Conservation (phyloP, 2,329 filamentous ascomycete species). For the Calonectria ilicicola region DNA sequence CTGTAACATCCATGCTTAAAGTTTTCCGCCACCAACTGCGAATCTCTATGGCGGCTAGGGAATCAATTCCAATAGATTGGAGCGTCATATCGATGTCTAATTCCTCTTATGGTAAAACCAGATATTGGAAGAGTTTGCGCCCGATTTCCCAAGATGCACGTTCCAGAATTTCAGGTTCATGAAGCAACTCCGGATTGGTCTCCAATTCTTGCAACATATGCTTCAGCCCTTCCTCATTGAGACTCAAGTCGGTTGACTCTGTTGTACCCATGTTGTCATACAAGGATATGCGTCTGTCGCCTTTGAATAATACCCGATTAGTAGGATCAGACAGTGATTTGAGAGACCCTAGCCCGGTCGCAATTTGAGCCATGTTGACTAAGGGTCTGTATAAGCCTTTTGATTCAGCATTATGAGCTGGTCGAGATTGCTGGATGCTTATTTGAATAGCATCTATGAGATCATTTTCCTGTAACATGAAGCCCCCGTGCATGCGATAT, state of each 20-base stretch:
- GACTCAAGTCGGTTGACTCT: background rate
- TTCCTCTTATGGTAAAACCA: conserved; percentile 16
- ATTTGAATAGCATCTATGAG: background rate
- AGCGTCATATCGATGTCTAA: conserved; percentile 3
- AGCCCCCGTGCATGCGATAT: background rate
- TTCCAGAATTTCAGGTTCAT: background rate
- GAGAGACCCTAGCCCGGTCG: background rate
- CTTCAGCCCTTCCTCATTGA: background rate
- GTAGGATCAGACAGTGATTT: background rate
- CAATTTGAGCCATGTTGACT: background rate
- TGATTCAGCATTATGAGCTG: background rate
- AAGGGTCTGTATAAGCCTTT: background rate
- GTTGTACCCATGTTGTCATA: background rate
- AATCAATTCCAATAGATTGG: conserved; percentile 34
- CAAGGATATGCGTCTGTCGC: background rate
- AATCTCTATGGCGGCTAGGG: conserved; percentile 39
- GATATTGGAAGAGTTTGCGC: conserved; percentile 7
- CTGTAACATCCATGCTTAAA: conserved; percentile 32
- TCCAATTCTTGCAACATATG: background rate
- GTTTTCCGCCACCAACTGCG: conserved; percentile 36
- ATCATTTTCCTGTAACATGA: background rate
- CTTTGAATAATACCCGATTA: background rate
- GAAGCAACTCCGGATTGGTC: background rate
- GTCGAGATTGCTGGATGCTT: background rate
- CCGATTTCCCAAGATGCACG: background rate